Base-by-base conservation (phyloP, 495 filamentous ascomycete genomes). In the Cenococcum geophilum region DNA sequence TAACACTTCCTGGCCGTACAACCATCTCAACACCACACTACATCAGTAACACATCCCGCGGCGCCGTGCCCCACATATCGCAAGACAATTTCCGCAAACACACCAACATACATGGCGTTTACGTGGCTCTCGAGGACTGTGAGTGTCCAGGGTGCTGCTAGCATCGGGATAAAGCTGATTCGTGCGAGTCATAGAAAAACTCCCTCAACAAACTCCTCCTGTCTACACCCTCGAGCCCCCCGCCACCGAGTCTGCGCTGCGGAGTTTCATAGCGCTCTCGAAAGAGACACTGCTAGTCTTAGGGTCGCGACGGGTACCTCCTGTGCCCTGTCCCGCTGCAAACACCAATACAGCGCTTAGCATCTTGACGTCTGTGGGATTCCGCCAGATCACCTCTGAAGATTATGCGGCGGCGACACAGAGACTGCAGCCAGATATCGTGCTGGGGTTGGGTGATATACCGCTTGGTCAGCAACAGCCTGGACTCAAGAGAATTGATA, bases 41-140 rank as follows among this genome's bases (percentile, higher is more conserved):
- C 71, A 72, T 97, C 43, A 85, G 82, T 35, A 74, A 85, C 64
- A 87, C 88, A 1, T 96, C 95, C 43, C 81, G 93, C 60, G 93
- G 93, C 11, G 80, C 78, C 1, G 76, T 97, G 32, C 89, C 93
- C 22, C 93, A 98, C 75, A 74, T 98, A 55, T 84, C 91, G 16
- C 92, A 90, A 57, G 93, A 98, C 77, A 86, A 87, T 64, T 75
- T 92, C 63, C 73, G 74, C 25, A 82, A 84, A 37, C 80, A 87
- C 63, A 83, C 85, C 6, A 68, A 81, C 5, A 77, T 91, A 45
- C 75, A 73, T 20, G 89, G 87, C 51, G 76, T 90, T 23, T 95
- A 92, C 72, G 77, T 91, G 59, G 89, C 88, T 12, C 73, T 97
- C 12, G 93, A 98, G 80, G 95, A 98, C 73, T 98, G 93, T 97